These are phyloP conservation scores for Fusarium veterinarium DNA, from an alignment of 2,329 filamentous ascomycete species.

Conservation along the genomic window DNA sequence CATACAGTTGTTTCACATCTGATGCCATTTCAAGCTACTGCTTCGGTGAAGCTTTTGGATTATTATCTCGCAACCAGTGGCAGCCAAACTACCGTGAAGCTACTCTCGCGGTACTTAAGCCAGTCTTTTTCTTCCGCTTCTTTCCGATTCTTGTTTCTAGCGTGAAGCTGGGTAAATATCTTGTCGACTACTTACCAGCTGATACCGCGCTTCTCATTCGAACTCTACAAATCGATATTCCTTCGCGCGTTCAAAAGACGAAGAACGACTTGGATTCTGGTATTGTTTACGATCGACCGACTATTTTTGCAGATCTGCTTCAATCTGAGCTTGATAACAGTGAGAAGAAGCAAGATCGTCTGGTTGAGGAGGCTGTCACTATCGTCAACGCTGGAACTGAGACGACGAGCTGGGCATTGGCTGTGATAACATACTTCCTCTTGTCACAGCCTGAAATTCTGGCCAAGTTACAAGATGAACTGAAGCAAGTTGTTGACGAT, in stretches of 20 bases:
- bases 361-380: neutral
- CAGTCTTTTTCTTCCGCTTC: conserved; percentile 15
- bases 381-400: conserved; percentile 20
- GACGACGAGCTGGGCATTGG: conserved; percentile 19
- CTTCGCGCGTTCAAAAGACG: conserved; percentile 5
- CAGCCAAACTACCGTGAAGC: conserved; percentile 17
- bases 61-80: neutral
- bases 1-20: conserved; percentile 16
- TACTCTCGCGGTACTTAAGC: conserved; percentile 19
- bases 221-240: conserved; percentile 12
- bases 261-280: conserved; percentile 6
- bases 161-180: conserved; percentile 11
- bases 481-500: neutral
- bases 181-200: neutral
- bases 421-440: conserved; percentile 21
- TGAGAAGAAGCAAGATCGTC: conserved; percentile 9
- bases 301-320: conserved; percentile 3
- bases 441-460: conserved; percentile 7
- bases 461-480: neutral
- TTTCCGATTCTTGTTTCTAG: conserved; percentile 9
- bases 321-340: conserved; percentile 8
- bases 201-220: conserved; percentile 7
- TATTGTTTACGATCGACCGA: conserved; percentile 9
- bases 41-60: conserved; percentile 18
- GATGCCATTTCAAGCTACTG: conserved; percentile 19